phyloP scores from a whole-genome alignment of 129 eudicot genomes.

The Pseudognaphalium luteoalbum region DNA sequence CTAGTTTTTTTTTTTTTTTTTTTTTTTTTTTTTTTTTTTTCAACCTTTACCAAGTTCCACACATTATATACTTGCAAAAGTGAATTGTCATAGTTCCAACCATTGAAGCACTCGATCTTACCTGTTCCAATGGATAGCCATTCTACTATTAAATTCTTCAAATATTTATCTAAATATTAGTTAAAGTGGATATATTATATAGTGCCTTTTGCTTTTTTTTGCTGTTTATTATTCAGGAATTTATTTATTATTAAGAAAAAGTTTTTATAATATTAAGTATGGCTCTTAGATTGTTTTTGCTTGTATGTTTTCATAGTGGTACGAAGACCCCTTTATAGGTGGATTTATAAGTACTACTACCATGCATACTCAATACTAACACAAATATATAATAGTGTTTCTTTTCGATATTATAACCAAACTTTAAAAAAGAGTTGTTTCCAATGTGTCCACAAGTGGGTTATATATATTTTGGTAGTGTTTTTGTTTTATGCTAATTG shows the following conservation, averaged over 20 bases:
- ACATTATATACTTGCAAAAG: no score
- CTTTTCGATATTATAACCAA: background rate
- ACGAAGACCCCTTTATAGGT: constrained; percentile 3
- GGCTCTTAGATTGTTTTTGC: background rate
- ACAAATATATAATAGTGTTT: background rate
- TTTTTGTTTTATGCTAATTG: background rate
- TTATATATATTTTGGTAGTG: constrained; percentile 8
- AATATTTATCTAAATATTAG: background rate
- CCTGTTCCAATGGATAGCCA: constrained; percentile 5
- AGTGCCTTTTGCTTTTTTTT: constrained; percentile 19
- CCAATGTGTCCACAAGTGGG: constrained; percentile 17
- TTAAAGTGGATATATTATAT: background rate
- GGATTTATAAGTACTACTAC: background rate
- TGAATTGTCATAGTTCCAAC: constrained; percentile 1
- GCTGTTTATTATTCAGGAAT: background rate
- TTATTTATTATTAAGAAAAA: background rate
- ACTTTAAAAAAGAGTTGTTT: constrained; percentile 14
- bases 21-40: no score
- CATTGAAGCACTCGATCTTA: background rate
- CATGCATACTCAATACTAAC: constrained; percentile 12
- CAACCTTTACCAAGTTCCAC: no score
- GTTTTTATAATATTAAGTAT: background rate
- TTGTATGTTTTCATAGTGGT: constrained; percentile 23
- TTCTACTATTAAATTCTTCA: background rate
- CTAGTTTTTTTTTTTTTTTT: no score